phyloP scores from a whole-genome alignment of 176 grass and related monocot species.

The Panicum miliaceum region DNA sequence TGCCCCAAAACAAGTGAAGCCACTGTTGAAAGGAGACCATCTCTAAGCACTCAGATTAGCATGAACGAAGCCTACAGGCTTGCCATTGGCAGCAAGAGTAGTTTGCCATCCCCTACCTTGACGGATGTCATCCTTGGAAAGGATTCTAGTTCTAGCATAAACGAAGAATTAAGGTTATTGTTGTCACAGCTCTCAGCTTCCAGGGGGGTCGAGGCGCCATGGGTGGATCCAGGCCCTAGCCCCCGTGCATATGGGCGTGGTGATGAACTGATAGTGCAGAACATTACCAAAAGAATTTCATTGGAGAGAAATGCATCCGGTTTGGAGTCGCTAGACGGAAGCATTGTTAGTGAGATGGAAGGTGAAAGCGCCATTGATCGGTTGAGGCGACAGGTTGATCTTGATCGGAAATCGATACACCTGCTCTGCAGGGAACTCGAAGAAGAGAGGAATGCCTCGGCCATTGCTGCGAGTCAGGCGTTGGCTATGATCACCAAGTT shows the following conservation, averaged over 20 bases:
- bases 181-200: conserved; percentile 80
- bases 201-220: conserved; percentile 58
- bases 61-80: conserved; percentile 79
- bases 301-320: conserved; percentile 76
- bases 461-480: conserved; percentile 83
- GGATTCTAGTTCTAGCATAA: conserved; percentile 69
- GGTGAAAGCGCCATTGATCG: conserved; percentile 71
- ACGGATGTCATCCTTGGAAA: conserved; percentile 88
- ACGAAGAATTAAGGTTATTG: conserved; percentile 81
- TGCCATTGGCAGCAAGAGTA: conserved; percentile 58
- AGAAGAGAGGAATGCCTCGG: conserved; percentile 91
- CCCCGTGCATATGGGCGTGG: conserved; percentile 62
- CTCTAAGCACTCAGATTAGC: conserved; percentile 70
- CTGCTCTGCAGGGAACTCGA: conserved; percentile 91
- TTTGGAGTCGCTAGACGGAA: conserved; percentile 76
- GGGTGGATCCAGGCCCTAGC: conserved; percentile 66
- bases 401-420: conserved; percentile 78
- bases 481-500: conserved; percentile 96
- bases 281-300: conserved; percentile 80
- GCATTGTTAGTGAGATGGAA: conserved; percentile 85
- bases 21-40: conserved; percentile 46
- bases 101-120: conserved; percentile 68
- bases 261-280: conserved; percentile 71
- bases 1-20: conserved; percentile 41
- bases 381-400: conserved; percentile 74